A percentile compares a stretch with the other conserved stretches of the same genome.
phyloP scores from a whole-genome alignment of 768 basidiomycete species.

The Clavulina sp. region DNA sequence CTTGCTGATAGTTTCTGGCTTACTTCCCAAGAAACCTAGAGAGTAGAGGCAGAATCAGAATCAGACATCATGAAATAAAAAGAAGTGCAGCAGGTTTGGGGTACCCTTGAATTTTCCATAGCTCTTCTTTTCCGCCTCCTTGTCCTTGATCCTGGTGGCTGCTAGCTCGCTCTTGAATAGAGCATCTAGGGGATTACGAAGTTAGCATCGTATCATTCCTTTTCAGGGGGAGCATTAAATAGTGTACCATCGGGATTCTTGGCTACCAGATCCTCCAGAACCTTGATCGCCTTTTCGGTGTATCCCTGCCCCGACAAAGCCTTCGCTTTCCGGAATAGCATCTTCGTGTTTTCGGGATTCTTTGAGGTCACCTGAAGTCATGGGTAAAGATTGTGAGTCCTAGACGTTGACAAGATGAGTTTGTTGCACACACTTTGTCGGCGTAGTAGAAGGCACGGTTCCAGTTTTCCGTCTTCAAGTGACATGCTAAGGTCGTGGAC shows the following conservation, averaged over 20 bases:
- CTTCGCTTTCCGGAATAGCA: constrained; percentile 65
- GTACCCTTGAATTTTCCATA: constrained; percentile 62
- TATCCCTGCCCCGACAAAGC: constrained; percentile 60
- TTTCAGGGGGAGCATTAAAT: neutral
- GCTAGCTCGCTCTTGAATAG: constrained; percentile 46
- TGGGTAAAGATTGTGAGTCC: neutral
- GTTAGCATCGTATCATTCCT: neutral
- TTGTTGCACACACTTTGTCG: constrained; percentile 35
- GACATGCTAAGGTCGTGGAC: constrained; percentile 33
- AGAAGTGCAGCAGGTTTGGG: neutral
- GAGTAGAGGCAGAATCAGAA: neutral
- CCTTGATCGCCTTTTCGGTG: constrained; percentile 51
- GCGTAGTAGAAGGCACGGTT: constrained; percentile 64
- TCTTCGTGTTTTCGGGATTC: constrained; percentile 63
- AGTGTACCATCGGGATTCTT: constrained; percentile 42
- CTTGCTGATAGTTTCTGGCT: too few relatives aligned
- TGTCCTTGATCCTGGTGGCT: constrained; percentile 42
- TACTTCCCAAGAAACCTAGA: neutral
- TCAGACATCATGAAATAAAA: neutral
- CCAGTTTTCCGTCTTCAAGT: constrained; percentile 67
- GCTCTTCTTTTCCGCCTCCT: constrained; percentile 44
- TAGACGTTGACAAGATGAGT: neutral
- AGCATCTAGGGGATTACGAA: constrained; percentile 27
- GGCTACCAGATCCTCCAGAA: constrained; percentile 45
- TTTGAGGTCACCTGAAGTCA: constrained; percentile 44